Base-by-base conservation (phyloP, 2,329 filamentous ascomycete species). In the Fusarium dlaminii region DNA sequence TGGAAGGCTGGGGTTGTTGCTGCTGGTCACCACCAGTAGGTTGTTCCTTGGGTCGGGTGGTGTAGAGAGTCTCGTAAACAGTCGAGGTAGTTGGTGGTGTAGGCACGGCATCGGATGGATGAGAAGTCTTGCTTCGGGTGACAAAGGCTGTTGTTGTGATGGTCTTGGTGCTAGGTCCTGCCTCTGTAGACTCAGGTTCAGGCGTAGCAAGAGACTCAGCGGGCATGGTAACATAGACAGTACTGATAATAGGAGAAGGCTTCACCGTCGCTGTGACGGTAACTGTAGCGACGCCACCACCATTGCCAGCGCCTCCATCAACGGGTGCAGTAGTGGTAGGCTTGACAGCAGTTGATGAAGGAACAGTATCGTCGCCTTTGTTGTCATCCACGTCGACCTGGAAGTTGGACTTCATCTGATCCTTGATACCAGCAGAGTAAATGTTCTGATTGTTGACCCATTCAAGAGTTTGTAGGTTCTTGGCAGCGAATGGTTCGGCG, bases 361-460 rank as follows among this genome's bases (percentile, higher is more conserved):
- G 68, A 8, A 75, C 60, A 36, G 71, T 66, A 36, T 77, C 73
- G 40, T 54, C 70, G 18, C 73, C 72, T 17, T 75, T 64, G 22
- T 65, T 46, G 46, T 65, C 78, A 42, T 81, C 76, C 29, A 87
- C 80, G 39, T 81, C 74, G 62, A 89, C 85, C 58, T 85, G 80
- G 73, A 85, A 89, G 76, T 83, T 82, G 69, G 81, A 83, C 39
- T 72, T 68, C 78, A 88, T 84, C 80, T 89, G 86, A 8, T 77
- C 76, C 66, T 83, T 77, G 70, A 88, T 84, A 49, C 84, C 87
- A 32, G 82, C 83, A 62, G 77, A 79, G 77, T 84, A 84, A 61
- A 85, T 80, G 75, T 86, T 80, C 65, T 84, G 82, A 48, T 82
- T 77, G 5, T 79, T 66, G 55, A 80, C 74, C 67, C 82, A 87